These are phyloP conservation scores for Epipyxis sp. DNA, from an alignment of 108 stramenopile genomes.

Conservation along the genomic window DNA sequence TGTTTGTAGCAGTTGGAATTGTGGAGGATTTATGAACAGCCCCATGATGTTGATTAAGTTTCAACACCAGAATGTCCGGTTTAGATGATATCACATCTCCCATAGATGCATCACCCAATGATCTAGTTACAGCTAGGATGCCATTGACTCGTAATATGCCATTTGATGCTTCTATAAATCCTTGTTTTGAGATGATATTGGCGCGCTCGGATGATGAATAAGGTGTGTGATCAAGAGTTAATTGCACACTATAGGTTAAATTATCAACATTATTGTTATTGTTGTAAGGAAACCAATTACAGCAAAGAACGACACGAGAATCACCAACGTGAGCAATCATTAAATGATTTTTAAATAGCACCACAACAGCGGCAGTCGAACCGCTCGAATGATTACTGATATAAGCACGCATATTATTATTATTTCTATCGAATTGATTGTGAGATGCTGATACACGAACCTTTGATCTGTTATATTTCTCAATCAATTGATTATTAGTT, in stretches of 20 bases:
- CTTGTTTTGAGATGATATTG: constrained; percentile 64
- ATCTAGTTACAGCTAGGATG: constrained; percentile 76
- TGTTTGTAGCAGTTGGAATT: neutral
- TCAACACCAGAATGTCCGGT: constrained; percentile 66
- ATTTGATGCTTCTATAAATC: constrained; percentile 57
- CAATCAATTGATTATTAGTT: too few relatives aligned
- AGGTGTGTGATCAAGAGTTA: constrained; percentile 79
- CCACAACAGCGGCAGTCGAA: constrained; percentile 42
- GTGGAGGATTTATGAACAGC: neutral
- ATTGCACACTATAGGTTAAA: constrained; percentile 57
- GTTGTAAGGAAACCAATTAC: constrained; percentile 45
- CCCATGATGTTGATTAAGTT: too few relatives aligned
- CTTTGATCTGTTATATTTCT: too few relatives aligned
- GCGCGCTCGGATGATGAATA: constrained; percentile 31
- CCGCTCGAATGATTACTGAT: too few relatives aligned
- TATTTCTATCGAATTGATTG: neutral
- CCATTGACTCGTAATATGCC: constrained; percentile 77
- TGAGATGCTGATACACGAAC: too few relatives aligned
- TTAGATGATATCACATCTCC: constrained; percentile 60
- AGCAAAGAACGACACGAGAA: constrained; percentile 74
- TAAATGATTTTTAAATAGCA: constrained; percentile 52
- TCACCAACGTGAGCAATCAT: constrained; percentile 83
- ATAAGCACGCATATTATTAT: neutral
- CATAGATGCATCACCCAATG: constrained; percentile 72
- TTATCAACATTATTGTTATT: constrained; percentile 20